phyloP scores from a whole-genome alignment of 176 grass and related monocot genomes.

The Puccinellia tenuiflora region DNA sequence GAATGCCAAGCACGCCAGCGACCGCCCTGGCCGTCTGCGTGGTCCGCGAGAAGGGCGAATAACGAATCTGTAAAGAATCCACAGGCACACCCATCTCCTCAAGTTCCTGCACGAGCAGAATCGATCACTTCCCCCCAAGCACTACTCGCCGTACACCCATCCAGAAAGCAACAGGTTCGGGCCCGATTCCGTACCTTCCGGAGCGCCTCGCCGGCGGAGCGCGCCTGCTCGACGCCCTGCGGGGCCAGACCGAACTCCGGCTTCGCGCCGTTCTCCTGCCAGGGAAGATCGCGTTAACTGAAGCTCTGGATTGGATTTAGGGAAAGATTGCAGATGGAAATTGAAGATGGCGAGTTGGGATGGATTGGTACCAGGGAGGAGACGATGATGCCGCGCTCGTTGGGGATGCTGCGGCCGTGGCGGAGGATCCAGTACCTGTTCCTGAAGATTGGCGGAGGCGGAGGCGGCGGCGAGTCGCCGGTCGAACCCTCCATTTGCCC shows the following conservation, averaged over 20 bases:
- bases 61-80: constrained; percentile 54
- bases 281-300: background rate
- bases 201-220: constrained; percentile 53
- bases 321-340: background rate
- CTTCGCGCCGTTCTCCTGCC: constrained; percentile 66
- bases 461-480: background rate
- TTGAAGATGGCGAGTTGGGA: background rate
- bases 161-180: background rate
- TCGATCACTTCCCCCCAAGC: too few species aligned
- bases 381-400: constrained; percentile 74
- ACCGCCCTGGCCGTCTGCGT: constrained; percentile 65
- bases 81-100: constrained; percentile 37
- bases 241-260: constrained; percentile 64
- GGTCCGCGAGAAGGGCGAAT: constrained; percentile 82
- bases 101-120: constrained; percentile 42
- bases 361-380: constrained; percentile 64
- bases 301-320: background rate
- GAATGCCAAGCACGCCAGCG: constrained; percentile 51
- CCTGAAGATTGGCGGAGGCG: constrained; percentile 4
- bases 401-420: constrained; percentile 81
- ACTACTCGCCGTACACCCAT: too few species aligned
- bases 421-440: constrained; percentile 82
- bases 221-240: constrained; percentile 65
- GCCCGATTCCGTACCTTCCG: constrained; percentile 31
- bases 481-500: constrained; percentile 11